Conservation (phyloP, 257 asterid species). For the Ilex aquifolium region DNA sequence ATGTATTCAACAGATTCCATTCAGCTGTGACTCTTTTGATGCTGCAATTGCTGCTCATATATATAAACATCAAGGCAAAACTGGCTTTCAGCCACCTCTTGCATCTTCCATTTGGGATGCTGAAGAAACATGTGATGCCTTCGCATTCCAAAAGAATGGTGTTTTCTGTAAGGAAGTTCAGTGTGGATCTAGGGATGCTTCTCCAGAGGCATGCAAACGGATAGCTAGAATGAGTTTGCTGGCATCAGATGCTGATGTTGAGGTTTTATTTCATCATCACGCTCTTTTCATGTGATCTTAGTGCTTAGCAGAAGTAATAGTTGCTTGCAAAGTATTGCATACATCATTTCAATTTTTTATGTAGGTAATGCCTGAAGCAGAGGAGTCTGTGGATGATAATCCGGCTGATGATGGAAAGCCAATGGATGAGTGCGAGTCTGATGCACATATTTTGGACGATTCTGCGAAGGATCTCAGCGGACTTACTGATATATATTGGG, state of each 20-base stretch:
- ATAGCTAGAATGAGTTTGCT: constrained; percentile 32
- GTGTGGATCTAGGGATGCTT: constrained; percentile 21
- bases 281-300: too few relatives aligned
- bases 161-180: constrained; percentile 28
- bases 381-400: constrained; percentile 26
- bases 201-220: constrained; percentile 23
- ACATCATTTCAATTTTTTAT: constrained; percentile 6
- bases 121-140: constrained; percentile 96
- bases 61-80: constrained; percentile 61
- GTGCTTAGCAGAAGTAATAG: too few relatives aligned
- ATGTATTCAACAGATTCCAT: constrained; percentile 50
- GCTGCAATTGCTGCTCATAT: constrained; percentile 98
- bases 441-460: constrained; percentile 34
- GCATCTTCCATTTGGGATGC: constrained; percentile 82
- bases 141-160: constrained; percentile 54
- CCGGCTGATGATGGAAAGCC: constrained; percentile 27
- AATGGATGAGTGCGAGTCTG: constrained; percentile 31
- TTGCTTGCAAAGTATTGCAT: constrained; percentile 7
- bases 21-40: constrained; percentile 93
- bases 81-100: constrained; percentile 39
- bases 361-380: constrained; percentile 44
- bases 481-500: constrained; percentile 84
- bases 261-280: constrained; percentile 38
- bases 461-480: constrained; percentile 51
- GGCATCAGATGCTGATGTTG: constrained; percentile 25